phyloP scores from a whole-genome alignment of 2,329 filamentous ascomycete genomes.

The Coniochaeta sp. region DNA sequence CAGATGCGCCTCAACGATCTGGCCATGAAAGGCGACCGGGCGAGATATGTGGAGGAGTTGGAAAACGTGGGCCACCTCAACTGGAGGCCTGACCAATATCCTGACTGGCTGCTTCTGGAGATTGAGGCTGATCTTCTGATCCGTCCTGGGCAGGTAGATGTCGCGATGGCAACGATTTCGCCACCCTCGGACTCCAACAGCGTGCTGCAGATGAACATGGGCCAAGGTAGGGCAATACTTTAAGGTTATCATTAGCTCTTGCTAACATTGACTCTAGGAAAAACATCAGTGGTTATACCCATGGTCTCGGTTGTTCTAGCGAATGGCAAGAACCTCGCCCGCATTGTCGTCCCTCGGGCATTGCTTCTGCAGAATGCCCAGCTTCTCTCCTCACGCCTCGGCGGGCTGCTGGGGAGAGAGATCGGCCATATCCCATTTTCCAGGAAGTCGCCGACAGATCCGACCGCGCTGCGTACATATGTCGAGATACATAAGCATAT shows the following conservation, averaged over 20 bases:
- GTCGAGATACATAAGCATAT: conserved; percentile 30
- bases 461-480: conserved; percentile 26
- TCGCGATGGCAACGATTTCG: conserved; percentile 52
- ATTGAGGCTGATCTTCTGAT: conserved; percentile 59
- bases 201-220: conserved; percentile 62
- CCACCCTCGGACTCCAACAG: conserved; percentile 47
- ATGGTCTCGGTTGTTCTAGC: conserved; percentile 40
- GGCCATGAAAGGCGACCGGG: conserved; percentile 13
- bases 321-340: conserved; percentile 34
- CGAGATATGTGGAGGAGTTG: conserved; percentile 32
- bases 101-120: conserved; percentile 62
- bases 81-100: conserved; percentile 44
- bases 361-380: conserved; percentile 51
- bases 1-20: conserved; percentile 32
- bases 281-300: conserved; percentile 49
- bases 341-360: conserved; percentile 49
- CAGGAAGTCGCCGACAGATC: conserved; percentile 32
- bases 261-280: conserved; percentile 21
- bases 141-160: conserved; percentile 52
- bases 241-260: neutral
- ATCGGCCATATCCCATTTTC: conserved; percentile 53
- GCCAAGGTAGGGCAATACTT: conserved; percentile 35
- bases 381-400: conserved; percentile 45
- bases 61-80: conserved; percentile 43
- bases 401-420: conserved; percentile 44